Percentiles rank a stretch among this genome's conserved stretches.
Evolutionary conservation across 768 basidiomycete species (phyloP).

Genomic region (Tulasnella sp.): DNA sequence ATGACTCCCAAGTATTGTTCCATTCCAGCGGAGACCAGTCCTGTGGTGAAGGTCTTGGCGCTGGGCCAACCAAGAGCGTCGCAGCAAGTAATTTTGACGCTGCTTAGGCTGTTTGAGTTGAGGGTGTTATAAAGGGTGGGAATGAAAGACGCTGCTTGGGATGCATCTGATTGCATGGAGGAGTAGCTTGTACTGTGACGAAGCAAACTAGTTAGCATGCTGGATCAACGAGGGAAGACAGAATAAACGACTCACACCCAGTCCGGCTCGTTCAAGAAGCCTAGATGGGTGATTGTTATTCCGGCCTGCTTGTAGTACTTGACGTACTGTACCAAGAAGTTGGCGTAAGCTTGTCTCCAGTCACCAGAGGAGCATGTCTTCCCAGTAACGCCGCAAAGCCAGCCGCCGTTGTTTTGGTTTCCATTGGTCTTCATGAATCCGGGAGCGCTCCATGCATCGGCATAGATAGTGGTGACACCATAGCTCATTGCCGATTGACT

Average conservation of each 20-base stretch:
- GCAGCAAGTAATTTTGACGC: constrained; percentile 28
- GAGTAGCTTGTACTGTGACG: constrained; percentile 17
- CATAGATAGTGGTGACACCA: constrained; percentile 26
- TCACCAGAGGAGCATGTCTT: constrained; percentile 29
- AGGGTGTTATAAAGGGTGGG: constrained; percentile 17
- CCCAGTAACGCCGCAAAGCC: constrained; percentile 28
- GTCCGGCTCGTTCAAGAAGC: constrained; percentile 30
- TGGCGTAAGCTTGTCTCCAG: constrained; percentile 30
- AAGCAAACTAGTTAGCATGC: not conserved
- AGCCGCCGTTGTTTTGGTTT: constrained; percentile 23
- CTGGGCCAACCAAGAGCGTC: constrained; percentile 21
- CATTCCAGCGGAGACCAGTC: constrained; percentile 24
- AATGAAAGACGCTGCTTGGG: constrained; percentile 18
- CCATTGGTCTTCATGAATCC: constrained; percentile 31
- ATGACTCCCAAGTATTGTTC: constrained; percentile 22
- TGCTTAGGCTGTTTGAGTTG: not conserved
- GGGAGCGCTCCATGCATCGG: constrained; percentile 31
- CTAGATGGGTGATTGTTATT: constrained; percentile 20
- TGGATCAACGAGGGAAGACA: not conserved
- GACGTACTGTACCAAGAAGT: constrained; percentile 30
- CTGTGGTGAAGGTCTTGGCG: constrained; percentile 14
- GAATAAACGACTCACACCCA: not conserved
- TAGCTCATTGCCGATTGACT: constrained; percentile 21
- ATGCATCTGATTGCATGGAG: not conserved
- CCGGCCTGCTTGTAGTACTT: constrained; percentile 22